Evolutionary conservation across 2,329 filamentous ascomycete genomes (phyloP), one percentile per base, ranked within the genome.

Genomic region (Plectosphaerella cucumerina): DNA sequence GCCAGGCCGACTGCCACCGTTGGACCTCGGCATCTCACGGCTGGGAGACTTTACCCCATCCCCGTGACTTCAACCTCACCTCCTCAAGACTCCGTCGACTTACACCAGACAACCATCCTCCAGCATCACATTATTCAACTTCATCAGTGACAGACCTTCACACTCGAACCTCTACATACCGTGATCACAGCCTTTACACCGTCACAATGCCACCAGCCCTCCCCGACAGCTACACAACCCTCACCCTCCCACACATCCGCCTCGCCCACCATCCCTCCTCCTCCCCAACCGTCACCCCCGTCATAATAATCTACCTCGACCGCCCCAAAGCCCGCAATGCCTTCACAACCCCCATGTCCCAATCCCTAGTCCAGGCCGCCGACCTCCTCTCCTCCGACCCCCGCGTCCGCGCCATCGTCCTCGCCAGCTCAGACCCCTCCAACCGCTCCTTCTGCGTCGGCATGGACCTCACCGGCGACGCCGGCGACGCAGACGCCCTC

Each of bases 271-370:
- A 78, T 56, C 78, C 78, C 1, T 52, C 65, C 3, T 66, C 69
- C 9, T 81, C 85, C 0, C 64, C 76, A 11, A 69, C 75, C 3
- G 76, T 80, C 14, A 87, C 85, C 1, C 77, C 78, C 15, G 75
- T 87, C 48, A 75, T 89, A 47, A 65, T 88, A 55, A 65, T 89
- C 33, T 80, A 80, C 2, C 76, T 89, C 39, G 75, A 86, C 68
- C 81, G 87, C 17, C 86, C 86, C 1, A 65, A 70, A 11, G 81
- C 82, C 53, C 75, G 84, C 68, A 89, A 90, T 76, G 85, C 83
- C 53, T 89, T 89, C 67, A 89, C 84, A 3, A 70, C 75, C 18
- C 72, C 68, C 14, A 89, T 89, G 83, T 78, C 79, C 59, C 60
- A 68, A 15, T 84, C 86, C 59, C 72, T 90, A 26, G 76, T 81